Conservation (phyloP, 495 filamentous ascomycete genomes). For the Annulohypoxylon maeteangense region DNA sequence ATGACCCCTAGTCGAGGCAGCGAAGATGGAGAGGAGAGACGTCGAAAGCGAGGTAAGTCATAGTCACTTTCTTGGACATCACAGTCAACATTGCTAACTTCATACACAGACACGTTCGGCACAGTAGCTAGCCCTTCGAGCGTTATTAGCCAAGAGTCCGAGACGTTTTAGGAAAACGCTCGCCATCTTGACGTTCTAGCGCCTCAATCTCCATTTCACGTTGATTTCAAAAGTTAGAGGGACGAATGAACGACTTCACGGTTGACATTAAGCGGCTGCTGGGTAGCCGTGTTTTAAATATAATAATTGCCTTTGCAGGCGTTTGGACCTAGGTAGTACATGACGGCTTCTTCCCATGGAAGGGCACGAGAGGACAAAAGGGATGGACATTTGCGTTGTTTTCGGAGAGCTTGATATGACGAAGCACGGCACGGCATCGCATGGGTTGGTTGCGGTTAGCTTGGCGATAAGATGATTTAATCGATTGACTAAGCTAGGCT, state of each 20-base stretch:
- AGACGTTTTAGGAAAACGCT: conserved; percentile 60
- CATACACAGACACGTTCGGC: conserved; percentile 62
- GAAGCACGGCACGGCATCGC: conserved; percentile 7
- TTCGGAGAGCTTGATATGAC: conserved; percentile 6
- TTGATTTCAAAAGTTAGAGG: conserved; percentile 39
- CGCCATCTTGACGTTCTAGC: conserved; percentile 37
- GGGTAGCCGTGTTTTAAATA: conserved; percentile 40
- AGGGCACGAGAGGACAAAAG: conserved; percentile 16
- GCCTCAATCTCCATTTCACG: conserved; percentile 42
- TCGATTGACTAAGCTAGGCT: neutral
- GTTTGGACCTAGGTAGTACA: conserved; percentile 24
- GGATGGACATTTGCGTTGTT: conserved; percentile 7
- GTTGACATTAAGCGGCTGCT: conserved; percentile 36
- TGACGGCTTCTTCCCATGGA: conserved; percentile 26
- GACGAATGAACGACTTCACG: conserved; percentile 34
- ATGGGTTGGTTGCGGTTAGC: conserved; percentile 14
- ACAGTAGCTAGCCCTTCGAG: conserved; percentile 54
- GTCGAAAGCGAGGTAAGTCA: conserved; percentile 63
- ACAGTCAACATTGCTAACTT: conserved; percentile 12
- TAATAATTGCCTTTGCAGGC: conserved; percentile 37
- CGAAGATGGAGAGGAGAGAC: conserved; percentile 54
- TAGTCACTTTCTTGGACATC: neutral
- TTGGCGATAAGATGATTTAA: conserved; percentile 13
- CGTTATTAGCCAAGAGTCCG: conserved; percentile 57
- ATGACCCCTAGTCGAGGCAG: conserved; percentile 59